Conservation (phyloP, 164 flowering plant species). For the Akebia trifoliata region DNA sequence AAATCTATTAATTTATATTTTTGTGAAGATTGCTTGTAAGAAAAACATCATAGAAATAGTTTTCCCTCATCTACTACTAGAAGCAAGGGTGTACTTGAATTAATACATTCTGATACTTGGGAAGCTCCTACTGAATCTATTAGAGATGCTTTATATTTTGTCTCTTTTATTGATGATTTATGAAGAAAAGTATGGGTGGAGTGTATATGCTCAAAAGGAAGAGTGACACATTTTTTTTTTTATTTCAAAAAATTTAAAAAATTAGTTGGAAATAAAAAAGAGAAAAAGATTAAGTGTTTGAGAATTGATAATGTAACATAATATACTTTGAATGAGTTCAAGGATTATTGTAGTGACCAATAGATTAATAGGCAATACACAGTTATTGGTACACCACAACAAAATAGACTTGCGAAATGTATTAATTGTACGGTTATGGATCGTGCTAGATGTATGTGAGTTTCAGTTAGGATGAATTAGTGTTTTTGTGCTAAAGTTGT, state of each 20-base stretch:
- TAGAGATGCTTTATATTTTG: neutral
- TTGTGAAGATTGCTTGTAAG: neutral
- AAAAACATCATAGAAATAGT: neutral
- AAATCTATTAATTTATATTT: constrained; percentile 1
- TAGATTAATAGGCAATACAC: neutral
- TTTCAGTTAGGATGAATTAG: neutral
- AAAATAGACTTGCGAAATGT: too few relatives aligned
- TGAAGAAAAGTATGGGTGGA: too few relatives aligned
- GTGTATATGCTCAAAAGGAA: neutral
- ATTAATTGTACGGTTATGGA: constrained; percentile 1
- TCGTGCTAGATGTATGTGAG: neutral
- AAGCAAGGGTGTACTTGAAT: neutral
- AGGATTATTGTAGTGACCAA: too few relatives aligned
- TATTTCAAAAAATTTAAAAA: neutral
- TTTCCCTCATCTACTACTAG: constrained; percentile 1
- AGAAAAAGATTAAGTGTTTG: neutral
- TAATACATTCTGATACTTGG: neutral
- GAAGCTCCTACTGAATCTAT: neutral
- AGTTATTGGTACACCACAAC: too few relatives aligned
- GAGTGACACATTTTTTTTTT: neutral
- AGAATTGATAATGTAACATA: neutral
- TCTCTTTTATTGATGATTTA: too few relatives aligned
- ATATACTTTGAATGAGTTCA: constrained; percentile 1
- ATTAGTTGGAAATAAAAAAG: neutral
- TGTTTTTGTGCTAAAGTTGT: neutral